Percentiles rank a stretch among this genome's conserved stretches.
Conservation (phyloP, 2,329 filamentous ascomycete species). For the Talaromyces sp. region DNA sequence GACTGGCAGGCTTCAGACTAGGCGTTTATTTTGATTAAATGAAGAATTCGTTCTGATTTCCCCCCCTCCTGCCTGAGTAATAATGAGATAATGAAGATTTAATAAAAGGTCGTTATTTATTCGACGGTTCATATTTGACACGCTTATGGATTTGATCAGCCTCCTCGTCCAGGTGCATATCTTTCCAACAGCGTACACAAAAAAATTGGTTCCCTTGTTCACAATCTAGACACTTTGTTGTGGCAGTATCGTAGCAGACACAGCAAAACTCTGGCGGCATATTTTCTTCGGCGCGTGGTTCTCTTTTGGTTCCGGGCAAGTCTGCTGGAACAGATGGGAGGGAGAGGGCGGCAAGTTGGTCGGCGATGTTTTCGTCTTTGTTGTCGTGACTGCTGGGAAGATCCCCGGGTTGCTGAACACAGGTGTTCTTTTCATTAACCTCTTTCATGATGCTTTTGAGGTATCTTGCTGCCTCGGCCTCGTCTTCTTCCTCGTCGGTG, state of each 20-base stretch:
- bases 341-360: conserved; percentile 5
- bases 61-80: too few species aligned
- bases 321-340: conserved; percentile 10
- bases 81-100: not conserved
- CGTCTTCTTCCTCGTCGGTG: conserved; percentile 8
- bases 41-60: not conserved
- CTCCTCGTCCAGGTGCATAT: conserved; percentile 69
- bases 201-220: conserved; percentile 62
- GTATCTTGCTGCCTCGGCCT: conserved; percentile 9
- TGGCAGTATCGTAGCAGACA: conserved; percentile 75
- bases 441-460: conserved; percentile 7
- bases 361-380: not conserved
- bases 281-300: not conserved
- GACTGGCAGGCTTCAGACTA: conserved; percentile 63
- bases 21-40: not conserved
- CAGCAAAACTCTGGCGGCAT: conserved; percentile 60
- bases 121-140: conserved; percentile 49
- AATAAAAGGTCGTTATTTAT: conserved; percentile 2
- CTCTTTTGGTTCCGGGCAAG: not conserved
- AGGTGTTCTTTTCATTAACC: not conserved
- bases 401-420: not conserved
- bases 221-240: conserved; percentile 67
- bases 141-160: conserved; percentile 67
- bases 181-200: conserved; percentile 72
- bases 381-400: conserved; percentile 16